These are phyloP conservation scores for Phytophthora europaea DNA, from an alignment of 352 stramenopile genomes.

Conservation along the genomic window DNA sequence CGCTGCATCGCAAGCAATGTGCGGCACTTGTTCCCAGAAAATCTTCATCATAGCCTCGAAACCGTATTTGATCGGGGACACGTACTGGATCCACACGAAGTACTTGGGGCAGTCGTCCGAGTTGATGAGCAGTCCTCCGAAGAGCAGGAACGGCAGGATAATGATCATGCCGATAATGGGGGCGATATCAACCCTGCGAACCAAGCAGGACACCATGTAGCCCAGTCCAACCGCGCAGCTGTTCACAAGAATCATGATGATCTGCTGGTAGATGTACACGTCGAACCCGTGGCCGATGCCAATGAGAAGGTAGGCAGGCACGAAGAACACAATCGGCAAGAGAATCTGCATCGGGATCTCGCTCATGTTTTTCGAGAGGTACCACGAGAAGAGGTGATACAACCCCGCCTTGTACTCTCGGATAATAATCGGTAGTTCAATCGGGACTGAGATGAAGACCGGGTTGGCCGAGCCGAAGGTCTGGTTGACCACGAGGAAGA, in stretches of 20 bases:
- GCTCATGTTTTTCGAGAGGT: conserved; percentile 50
- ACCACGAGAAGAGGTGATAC: conserved; percentile 43
- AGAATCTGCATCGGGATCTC: conserved; percentile 45
- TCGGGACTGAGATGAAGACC: conserved; percentile 38
- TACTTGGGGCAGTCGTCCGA: conserved; percentile 42
- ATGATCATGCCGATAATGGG: conserved; percentile 43
- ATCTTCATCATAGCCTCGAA: conserved; percentile 44
- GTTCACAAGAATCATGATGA: conserved; percentile 45
- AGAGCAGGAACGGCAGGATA: conserved; percentile 50
- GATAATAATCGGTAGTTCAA: conserved; percentile 43
- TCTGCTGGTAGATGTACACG: conserved; percentile 36
- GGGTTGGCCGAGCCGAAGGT: conserved; percentile 46
- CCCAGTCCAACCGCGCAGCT: conserved; percentile 40
- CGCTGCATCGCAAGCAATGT: conserved; percentile 32
- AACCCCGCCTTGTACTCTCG: conserved; percentile 43
- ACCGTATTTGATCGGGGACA: conserved; percentile 54
- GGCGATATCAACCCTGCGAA: conserved; percentile 34
- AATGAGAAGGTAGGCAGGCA: conserved; percentile 44
- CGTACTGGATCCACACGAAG: conserved; percentile 50
- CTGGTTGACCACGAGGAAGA: conserved; percentile 51
- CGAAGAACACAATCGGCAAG: conserved; percentile 40
- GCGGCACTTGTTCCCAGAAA: conserved; percentile 37
- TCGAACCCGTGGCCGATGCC: conserved; percentile 36
- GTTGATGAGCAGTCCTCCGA: conserved; percentile 53
- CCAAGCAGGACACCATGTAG: conserved; percentile 53